Evolutionary conservation across 23 red algal species (phyloP).

Genomic region (Gracilaria vermiculophylla): DNA sequence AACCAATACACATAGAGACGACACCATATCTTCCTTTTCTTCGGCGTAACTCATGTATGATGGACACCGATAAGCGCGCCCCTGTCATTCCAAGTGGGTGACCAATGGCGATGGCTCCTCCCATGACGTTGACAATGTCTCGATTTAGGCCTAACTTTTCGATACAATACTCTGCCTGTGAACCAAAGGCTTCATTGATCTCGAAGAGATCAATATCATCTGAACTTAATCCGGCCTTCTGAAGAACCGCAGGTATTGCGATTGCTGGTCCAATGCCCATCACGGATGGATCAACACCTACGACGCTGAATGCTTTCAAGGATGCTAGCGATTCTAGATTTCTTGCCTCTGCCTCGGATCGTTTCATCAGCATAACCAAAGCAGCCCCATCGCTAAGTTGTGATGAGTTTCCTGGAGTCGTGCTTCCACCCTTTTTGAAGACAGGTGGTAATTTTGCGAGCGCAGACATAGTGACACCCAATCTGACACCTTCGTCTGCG

Average conservation of each 20-base stretch:
- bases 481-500: constrained; percentile 88
- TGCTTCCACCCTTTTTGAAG: constrained; percentile 88
- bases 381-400: constrained; percentile 99
- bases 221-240: constrained; percentile 71
- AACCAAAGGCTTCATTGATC: constrained; percentile 99
- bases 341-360: constrained; percentile 85
- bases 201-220: constrained; percentile 91
- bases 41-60: constrained; percentile 87
- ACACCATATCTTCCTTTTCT: constrained; percentile 84
- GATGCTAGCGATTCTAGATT: constrained; percentile 72
- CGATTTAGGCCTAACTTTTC: constrained; percentile 83
- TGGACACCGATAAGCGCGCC: constrained; percentile 79
- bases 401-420: constrained; percentile 95
- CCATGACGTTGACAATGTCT: constrained; percentile 96
- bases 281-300: constrained; percentile 87
- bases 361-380: constrained; percentile 89
- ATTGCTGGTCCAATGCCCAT: constrained; percentile 98
- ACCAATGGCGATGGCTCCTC: constrained; percentile 97
- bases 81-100: constrained; percentile 99
- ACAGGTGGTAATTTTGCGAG: constrained; percentile 87
- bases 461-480: constrained; percentile 75
- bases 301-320: constrained; percentile 84
- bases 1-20: constrained; percentile 98
- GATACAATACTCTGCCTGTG: constrained; percentile 91
- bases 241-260: constrained; percentile 84